These are phyloP conservation scores for Xerophyta viscosa DNA, from an alignment of 106 monocot genomes.

Conservation along the genomic window DNA sequence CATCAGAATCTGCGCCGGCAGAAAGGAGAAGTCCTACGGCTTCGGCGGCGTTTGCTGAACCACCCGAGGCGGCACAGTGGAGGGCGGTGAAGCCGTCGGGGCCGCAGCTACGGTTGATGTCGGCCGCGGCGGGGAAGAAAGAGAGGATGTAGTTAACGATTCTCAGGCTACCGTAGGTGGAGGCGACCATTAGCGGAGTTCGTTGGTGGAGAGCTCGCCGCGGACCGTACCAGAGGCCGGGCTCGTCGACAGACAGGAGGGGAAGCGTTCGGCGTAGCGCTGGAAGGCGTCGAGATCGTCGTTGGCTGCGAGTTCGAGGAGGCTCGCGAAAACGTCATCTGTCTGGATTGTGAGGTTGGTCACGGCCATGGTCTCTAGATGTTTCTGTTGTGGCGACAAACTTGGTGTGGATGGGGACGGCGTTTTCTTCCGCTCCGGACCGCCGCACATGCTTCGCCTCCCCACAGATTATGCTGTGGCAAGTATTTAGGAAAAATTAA, in stretches of 20 bases:
- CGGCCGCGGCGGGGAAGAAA: conserved; percentile 21
- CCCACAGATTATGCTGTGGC: too few species aligned
- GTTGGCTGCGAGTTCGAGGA: conserved; percentile 69
- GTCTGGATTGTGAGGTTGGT: conserved; percentile 15
- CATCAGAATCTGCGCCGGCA: conserved; percentile 40
- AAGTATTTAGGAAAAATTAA: too few species aligned
- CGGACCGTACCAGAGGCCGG: conserved; percentile 61
- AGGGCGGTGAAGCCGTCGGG: conserved; percentile 52
- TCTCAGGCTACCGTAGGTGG: conserved; percentile 62
- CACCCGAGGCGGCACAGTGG: conserved; percentile 75
- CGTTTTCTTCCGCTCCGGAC: too few species aligned
- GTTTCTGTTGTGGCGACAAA: too few species aligned
- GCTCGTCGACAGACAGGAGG: conserved; percentile 34
- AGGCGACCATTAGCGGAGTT: conserved; percentile 71
- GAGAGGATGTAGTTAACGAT: conserved; percentile 33
- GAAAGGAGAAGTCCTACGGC: conserved; percentile 45
- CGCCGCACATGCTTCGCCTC: too few species aligned
- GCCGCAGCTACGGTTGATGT: conserved; percentile 47
- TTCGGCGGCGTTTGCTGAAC: conserved; percentile 27
- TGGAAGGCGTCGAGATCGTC: conserved; percentile 40
- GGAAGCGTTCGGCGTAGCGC: conserved; percentile 18
- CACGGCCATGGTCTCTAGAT: conserved; percentile 1
- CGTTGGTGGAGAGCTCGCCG: conserved; percentile 44
- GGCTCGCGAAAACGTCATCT: conserved; percentile 32
- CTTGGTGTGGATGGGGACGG: too few species aligned